Percentiles rank a stretch among this genome's conserved stretches.
These are phyloP conservation scores for Ganoderma boninense DNA, from an alignment of 1,284 basidiomycete genomes.

Conservation along the genomic window DNA sequence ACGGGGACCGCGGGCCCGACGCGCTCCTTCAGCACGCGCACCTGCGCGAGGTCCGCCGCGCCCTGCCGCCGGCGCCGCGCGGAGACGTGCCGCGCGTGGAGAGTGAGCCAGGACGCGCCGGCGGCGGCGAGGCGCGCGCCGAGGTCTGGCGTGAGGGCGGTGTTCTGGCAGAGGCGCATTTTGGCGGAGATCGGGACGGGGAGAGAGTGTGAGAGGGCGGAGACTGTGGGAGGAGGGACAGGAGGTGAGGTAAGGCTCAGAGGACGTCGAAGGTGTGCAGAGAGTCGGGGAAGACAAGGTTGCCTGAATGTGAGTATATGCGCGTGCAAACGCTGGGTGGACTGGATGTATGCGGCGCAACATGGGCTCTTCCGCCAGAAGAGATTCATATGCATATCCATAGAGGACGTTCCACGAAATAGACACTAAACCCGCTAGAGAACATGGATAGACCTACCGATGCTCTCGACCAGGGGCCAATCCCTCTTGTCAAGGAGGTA, in stretches of 20 bases:
- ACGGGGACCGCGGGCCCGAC: conserved; percentile 57
- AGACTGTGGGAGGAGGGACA: conserved; percentile 62
- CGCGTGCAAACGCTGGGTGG: no score
- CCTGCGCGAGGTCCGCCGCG: conserved; percentile 67
- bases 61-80: conserved; percentile 71
- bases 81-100: conserved; percentile 78
- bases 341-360: no score
- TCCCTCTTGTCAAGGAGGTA: conserved; percentile 76
- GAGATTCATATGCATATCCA: no score
- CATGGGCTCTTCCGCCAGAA: no score
- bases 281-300: no score
- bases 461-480: conserved; percentile 69
- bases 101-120: conserved; percentile 71
- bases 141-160: conserved; percentile 61
- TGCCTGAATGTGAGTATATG: no score
- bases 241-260: no score
- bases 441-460: conserved; percentile 52
- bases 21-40: conserved; percentile 60
- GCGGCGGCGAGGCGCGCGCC: conserved; percentile 63
- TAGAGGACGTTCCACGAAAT: no score
- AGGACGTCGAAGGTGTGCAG: no score
- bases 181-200: conserved; percentile 69
- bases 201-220: conserved; percentile 64
- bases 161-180: conserved; percentile 56
- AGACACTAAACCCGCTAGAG: neutral